Conservation (phyloP, 2,329 filamentous ascomycete species). For the Malbranchea cinnamomea region DNA sequence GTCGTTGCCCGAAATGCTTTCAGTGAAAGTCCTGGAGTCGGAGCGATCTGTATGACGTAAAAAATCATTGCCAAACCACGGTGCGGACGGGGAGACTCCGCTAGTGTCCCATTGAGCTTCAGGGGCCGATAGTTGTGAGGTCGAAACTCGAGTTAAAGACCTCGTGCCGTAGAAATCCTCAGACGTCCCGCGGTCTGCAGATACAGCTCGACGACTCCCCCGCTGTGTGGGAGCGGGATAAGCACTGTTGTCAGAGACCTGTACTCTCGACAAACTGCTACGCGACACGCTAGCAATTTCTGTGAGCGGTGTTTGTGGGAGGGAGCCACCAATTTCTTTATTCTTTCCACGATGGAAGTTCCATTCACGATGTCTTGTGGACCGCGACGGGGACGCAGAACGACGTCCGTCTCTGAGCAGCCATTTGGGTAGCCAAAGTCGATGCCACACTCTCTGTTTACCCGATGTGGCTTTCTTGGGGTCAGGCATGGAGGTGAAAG, state of each 20-base stretch:
- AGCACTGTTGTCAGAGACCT: conserved; percentile 65
- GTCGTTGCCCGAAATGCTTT: conserved; percentile 29
- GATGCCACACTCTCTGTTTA: conserved; percentile 33
- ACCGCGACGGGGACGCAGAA: too few relatives aligned
- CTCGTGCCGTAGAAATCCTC: conserved; percentile 30
- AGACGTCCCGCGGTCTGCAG: conserved; percentile 34
- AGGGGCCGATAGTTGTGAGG: conserved; percentile 26
- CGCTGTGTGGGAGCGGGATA: conserved; percentile 46
- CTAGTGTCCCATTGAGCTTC: conserved; percentile 25
- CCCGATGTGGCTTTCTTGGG: conserved; percentile 19
- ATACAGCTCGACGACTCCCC: conserved; percentile 52
- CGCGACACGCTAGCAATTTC: too few relatives aligned
- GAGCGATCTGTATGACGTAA: conserved; percentile 14
- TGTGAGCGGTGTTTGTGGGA: conserved; percentile 6
- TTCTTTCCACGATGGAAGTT: too few relatives aligned
- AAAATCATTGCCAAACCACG: not conserved
- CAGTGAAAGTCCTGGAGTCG: conserved; percentile 29
- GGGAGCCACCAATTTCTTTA: conserved; percentile 8
- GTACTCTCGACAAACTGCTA: too few relatives aligned
- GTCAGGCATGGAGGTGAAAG: conserved; percentile 20
- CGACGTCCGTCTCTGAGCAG: conserved; percentile 25
- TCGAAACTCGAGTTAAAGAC: conserved; percentile 25
- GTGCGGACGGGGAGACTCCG: conserved; percentile 14
- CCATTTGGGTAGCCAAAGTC: conserved; percentile 27
- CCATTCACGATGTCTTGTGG: too few relatives aligned